Conservation (phyloP, 2,329 filamentous ascomycete genomes). For the Trichoderma sp. region DNA sequence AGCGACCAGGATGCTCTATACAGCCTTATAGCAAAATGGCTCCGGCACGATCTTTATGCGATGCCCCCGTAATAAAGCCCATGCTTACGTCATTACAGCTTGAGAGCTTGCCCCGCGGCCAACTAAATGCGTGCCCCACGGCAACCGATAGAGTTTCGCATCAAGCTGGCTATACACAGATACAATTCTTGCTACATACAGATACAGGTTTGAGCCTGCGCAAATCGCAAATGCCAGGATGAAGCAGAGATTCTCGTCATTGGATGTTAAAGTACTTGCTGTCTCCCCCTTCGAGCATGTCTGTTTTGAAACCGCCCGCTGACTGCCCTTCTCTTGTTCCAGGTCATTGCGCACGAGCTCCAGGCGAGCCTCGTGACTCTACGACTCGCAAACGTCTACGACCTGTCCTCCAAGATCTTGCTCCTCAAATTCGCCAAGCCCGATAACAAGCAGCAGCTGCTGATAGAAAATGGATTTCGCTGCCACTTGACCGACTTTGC, state of each 20-base stretch:
- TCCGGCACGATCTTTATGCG: background rate
- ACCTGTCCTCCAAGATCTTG: conserved; percentile 93
- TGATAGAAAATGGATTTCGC: conserved; percentile 94
- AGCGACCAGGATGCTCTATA: background rate
- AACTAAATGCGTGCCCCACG: conserved; percentile 28
- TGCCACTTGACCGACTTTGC: conserved; percentile 92
- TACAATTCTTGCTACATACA: background rate
- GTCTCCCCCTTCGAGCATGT: background rate
- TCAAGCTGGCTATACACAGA: conserved; percentile 9
- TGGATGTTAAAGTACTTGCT: conserved; percentile 68
- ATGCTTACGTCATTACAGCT: conserved; percentile 23
- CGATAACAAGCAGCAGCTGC: conserved; percentile 82
- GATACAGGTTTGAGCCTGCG: background rate
- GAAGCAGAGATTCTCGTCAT: conserved; percentile 81
- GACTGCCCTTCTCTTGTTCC: conserved; percentile 12
- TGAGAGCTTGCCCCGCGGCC: conserved; percentile 26
- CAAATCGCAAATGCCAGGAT: conserved; percentile 49
- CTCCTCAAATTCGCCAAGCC: conserved; percentile 94
- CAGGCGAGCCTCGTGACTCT: conserved; percentile 74
- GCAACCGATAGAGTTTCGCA: background rate
- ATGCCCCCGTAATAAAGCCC: conserved; percentile 20
- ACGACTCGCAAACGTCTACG: conserved; percentile 91
- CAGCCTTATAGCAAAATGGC: background rate
- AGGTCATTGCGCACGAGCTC: conserved; percentile 96
- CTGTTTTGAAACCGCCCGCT: background rate